Evolutionary conservation across 306 rosid genomes (phyloP), one percentile per base, ranked within the genome.

Genomic region (Medicago arabica): DNA sequence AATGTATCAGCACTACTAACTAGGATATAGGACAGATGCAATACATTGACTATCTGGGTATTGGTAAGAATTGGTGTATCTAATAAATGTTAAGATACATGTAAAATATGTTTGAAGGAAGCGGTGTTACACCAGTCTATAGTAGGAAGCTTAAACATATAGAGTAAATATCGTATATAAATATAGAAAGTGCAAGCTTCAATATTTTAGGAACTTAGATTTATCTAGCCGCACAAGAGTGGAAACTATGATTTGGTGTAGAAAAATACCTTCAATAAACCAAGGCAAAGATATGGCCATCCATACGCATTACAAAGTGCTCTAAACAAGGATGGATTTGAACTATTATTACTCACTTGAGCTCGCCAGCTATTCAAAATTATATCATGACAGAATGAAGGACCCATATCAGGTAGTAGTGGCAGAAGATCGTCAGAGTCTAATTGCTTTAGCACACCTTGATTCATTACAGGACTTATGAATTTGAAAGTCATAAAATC

Each of bases 261-360:
- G 65, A 71, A 38, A 69, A 66, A 23, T 83, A 94, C 98, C 97
- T 94, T 92, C 74, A 94, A 76, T 49, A 94, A 87, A 60, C 98
- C 98, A 65, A 92, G 88, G 86, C 85, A 61, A 72, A 84, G 62
- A 76, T 94, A 94, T 49, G 95, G 96, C 98, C 96, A 92, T 67
- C 98, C 97, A 87, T 92, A 94, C 69, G 96, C 98, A 83, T 63
- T 62, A 83, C 91, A 92, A 31, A 92, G 82, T 70, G 96, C 97
- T 88, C 87, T 83, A 76, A 94, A 77, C 40, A 94, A 83, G 60
- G 97, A 90, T 50, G 96, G 92, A 17, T 59, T 86, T 55, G 90
- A 83, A 72, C 51, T 55, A 66, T 79, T 76, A 68, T 76, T 76
- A 28, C 71, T 80, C 78, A 78, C 65, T 79, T 92, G 96, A 75